Percentiles rank a stretch among this genome's conserved stretches.
Evolutionary conservation across 805 yeast genomes (phyloP).

Genomic region (Torulaspora delbrueckii): DNA sequence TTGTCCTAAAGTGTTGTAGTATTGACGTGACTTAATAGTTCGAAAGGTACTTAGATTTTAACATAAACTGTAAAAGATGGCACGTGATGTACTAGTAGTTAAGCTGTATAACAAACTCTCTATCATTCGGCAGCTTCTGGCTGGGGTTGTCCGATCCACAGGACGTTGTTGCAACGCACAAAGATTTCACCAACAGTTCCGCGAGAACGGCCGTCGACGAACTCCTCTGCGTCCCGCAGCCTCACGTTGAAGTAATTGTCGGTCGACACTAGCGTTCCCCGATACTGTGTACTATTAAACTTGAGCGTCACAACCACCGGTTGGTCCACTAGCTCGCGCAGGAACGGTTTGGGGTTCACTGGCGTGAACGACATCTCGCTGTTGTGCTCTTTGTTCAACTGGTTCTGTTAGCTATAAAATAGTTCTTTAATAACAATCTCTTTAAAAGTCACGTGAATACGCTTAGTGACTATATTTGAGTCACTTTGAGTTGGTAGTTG

Average conservation of each 20-base stretch:
- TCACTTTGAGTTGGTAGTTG: constrained; percentile 39
- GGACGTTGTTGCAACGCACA: constrained; percentile 85
- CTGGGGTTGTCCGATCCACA: constrained; percentile 36
- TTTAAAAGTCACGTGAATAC: neutral
- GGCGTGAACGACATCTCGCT: constrained; percentile 43
- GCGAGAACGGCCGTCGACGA: constrained; percentile 44
- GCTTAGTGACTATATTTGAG: constrained; percentile 41
- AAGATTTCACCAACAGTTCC: constrained; percentile 70
- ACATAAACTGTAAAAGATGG: too few species aligned
- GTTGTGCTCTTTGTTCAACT: constrained; percentile 14
- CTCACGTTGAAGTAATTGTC: constrained; percentile 93
- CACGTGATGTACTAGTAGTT: neutral
- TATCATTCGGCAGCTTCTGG: neutral
- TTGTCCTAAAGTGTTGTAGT: neutral
- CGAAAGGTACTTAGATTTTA: neutral
- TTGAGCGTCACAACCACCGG: constrained; percentile 74
- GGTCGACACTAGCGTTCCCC: constrained; percentile 68
- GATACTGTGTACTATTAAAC: constrained; percentile 86
- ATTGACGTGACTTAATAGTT: neutral
- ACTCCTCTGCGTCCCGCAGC: constrained; percentile 56
- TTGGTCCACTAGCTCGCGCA: constrained; percentile 67
- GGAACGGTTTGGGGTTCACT: constrained; percentile 84
- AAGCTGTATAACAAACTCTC: neutral
- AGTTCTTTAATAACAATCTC: neutral
- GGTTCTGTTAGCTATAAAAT: neutral